phyloP scores from a whole-genome alignment of 805 yeast genomes.

The Brettanomyces nanus region DNA sequence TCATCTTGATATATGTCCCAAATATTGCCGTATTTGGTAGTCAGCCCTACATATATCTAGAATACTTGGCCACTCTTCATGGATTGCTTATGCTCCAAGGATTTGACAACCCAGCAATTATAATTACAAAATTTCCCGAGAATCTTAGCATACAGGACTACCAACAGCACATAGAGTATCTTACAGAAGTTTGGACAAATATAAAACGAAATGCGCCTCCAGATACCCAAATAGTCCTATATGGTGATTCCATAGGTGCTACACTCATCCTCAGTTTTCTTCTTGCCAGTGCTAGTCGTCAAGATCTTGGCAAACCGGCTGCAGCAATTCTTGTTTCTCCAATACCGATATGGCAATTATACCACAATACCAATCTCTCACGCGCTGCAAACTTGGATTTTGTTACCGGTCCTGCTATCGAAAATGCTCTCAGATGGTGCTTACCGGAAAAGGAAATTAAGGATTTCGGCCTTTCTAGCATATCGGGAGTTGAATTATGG shows the following conservation, averaged over 20 bases:
- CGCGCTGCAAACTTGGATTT: neutral
- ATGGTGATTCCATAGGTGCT: conserved; percentile 46
- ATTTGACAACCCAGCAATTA: conserved; percentile 38
- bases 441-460: too few relatives aligned
- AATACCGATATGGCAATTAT: conserved; percentile 4
- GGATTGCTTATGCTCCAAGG: conserved; percentile 39
- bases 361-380: neutral
- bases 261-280: conserved; percentile 31
- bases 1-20: conserved; percentile 36
- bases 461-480: neutral
- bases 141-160: conserved; percentile 7
- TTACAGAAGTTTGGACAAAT: conserved; percentile 2
- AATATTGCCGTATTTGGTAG: conserved; percentile 31
- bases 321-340: conserved; percentile 21
- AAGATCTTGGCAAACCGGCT: conserved; percentile 5
- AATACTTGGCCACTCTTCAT: conserved; percentile 34
- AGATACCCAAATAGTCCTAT: conserved; percentile 25
- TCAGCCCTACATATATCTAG: conserved; percentile 35
- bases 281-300: conserved; percentile 11
- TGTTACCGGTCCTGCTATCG: neutral
- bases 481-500: conserved; percentile 29
- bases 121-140: conserved; percentile 27
- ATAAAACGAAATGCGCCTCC: conserved; percentile 13
- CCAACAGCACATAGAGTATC: conserved; percentile 1
- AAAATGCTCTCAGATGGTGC: too few relatives aligned